phyloP scores from a whole-genome alignment of 1,284 basidiomycete genomes.

The Boletus sp. region DNA sequence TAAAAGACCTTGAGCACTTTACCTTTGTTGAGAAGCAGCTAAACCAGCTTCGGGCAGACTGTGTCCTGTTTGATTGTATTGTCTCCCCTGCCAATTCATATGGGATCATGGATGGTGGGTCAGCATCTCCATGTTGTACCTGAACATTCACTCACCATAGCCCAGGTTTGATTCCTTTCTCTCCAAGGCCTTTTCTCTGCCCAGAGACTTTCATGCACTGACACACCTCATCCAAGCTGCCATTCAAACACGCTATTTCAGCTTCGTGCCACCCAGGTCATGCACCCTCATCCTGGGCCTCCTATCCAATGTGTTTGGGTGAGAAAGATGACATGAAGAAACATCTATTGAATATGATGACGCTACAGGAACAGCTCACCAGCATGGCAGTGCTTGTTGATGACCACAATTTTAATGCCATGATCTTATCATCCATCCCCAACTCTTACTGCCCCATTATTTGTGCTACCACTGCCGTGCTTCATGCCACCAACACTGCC shows the following conservation, averaged over 20 bases:
- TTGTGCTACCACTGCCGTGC: no score
- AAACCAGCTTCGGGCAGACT: not conserved
- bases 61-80: slow-evolving; percentile 12
- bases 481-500: no score
- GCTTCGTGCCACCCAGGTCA: slow-evolving; percentile 9
- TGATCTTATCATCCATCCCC: no score
- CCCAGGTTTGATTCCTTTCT: slow-evolving; percentile 4
- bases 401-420: no score
- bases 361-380: no score
- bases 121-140: not conserved
- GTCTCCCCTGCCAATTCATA: slow-evolving; percentile 18
- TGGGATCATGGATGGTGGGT: slow-evolving; percentile 19
- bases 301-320: slow-evolving; percentile 1
- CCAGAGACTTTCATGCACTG: slow-evolving; percentile 1
- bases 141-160: no score
- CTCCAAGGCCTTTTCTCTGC: slow-evolving; percentile 4
- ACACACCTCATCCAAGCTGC: slow-evolving; percentile 6
- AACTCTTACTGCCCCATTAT: no score
- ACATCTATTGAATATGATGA: no score
- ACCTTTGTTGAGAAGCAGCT: slow-evolving; percentile 1
- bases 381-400: no score
- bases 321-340: no score
- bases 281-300: slow-evolving; percentile 6
- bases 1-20: slow-evolving; percentile 4
- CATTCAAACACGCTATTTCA: slow-evolving; percentile 4